These are phyloP conservation scores for Tylopilus rubrobrunneus DNA, from an alignment of 768 basidiomycete species.

Conservation along the genomic window DNA sequence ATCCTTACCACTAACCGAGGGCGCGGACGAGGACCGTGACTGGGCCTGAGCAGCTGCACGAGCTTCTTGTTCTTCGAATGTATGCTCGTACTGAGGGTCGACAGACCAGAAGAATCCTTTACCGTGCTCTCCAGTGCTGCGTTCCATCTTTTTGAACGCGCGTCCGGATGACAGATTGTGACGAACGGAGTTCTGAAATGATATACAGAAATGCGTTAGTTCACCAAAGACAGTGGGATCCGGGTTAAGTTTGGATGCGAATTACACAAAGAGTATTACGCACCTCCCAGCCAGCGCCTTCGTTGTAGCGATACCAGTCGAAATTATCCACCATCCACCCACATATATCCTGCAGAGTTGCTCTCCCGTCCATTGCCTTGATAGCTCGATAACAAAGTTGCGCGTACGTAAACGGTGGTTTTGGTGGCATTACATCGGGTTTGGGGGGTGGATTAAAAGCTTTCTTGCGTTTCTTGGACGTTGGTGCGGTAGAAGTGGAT, in stretches of 20 bases:
- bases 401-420: constrained; percentile 88
- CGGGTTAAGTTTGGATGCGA: background rate
- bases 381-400: constrained; percentile 90
- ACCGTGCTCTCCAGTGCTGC: constrained; percentile 78
- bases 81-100: constrained; percentile 67
- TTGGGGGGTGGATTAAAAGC: constrained; percentile 40
- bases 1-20: constrained; percentile 34
- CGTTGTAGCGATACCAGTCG: constrained; percentile 87
- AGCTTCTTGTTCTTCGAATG: constrained; percentile 67
- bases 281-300: constrained; percentile 88
- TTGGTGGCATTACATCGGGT: constrained; percentile 79
- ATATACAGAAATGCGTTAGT: constrained; percentile 11
- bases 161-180: constrained; percentile 92
- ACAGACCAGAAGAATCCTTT: constrained; percentile 95
- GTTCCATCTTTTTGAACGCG: constrained; percentile 88
- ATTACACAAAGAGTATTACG: constrained; percentile 23
- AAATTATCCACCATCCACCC: constrained; percentile 86
- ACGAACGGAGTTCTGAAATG: constrained; percentile 80
- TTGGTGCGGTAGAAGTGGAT: constrained; percentile 17
- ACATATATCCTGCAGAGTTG: constrained; percentile 89
- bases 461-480: constrained; percentile 73
- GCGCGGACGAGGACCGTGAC: constrained; percentile 11
- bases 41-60: constrained; percentile 38
- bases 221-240: constrained; percentile 1
- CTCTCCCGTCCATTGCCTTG: constrained; percentile 74